Evolutionary conservation across 2,329 filamentous ascomycete species (phyloP).

Genomic region (Blastomyces parvus): DNA sequence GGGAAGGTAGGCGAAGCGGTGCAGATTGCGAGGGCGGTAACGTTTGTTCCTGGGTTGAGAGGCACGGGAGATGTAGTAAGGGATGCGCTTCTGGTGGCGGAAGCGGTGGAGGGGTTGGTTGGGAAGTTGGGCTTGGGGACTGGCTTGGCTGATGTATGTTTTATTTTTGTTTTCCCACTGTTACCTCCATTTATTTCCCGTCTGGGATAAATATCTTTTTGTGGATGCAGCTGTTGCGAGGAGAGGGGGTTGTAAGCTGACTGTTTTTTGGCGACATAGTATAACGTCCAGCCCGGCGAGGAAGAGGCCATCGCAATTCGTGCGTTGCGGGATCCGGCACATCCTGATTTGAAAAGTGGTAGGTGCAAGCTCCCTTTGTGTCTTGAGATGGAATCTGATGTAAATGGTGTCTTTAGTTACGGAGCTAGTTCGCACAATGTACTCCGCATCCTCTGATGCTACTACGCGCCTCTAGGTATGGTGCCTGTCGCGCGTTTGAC

Average conservation of each 20-base stretch:
- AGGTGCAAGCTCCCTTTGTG: not conserved
- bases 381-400: not conserved
- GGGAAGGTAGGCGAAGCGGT: conserved; percentile 11
- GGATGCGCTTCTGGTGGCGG: conserved; percentile 13
- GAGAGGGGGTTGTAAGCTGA: not conserved
- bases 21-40: conserved; percentile 20
- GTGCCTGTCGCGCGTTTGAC: not conserved
- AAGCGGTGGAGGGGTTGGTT: conserved; percentile 15
- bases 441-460: not conserved
- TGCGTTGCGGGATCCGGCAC: conserved; percentile 9
- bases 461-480: not conserved
- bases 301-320: conserved; percentile 13
- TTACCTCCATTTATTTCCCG: not conserved
- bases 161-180: not conserved
- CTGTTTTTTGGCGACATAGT: conserved; percentile 8
- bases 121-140: conserved; percentile 8
- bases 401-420: not conserved
- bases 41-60: conserved; percentile 16
- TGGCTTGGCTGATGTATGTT: conserved; percentile 11
- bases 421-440: conserved; percentile 4
- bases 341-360: conserved; percentile 12
- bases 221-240: not conserved
- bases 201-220: not conserved
- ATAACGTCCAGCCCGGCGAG: conserved; percentile 12
- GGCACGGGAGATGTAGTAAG: conserved; percentile 15